Conservation (phyloP, 441 rosid species). For the Jatropha podagrica region DNA sequence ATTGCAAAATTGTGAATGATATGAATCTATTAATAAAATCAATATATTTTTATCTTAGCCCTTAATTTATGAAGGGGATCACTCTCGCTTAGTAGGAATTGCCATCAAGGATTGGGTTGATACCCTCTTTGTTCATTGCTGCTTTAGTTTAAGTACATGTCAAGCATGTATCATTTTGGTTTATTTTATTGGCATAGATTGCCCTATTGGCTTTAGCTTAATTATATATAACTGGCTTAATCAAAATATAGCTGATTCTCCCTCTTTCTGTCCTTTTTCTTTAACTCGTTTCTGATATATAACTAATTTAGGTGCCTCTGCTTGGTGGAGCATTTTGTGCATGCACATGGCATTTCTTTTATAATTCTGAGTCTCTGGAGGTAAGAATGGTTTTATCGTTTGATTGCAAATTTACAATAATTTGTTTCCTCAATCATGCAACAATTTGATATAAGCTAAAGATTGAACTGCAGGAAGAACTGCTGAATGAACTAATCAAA, state of each 20-base stretch:
- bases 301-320: constrained; percentile 64
- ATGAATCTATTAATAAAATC: neutral
- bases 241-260: neutral
- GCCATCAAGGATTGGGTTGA: neutral
- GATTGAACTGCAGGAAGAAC: neutral
- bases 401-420: neutral
- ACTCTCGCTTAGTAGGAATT: neutral
- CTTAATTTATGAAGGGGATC: neutral
- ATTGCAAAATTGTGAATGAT: neutral
- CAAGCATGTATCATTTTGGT: neutral
- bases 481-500: neutral
- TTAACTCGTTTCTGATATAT: constrained; percentile 8
- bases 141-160: neutral
- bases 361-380: constrained; percentile 87
- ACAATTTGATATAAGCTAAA: neutral
- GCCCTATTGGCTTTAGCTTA: neutral
- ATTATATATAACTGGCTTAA: neutral
- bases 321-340: constrained; percentile 98
- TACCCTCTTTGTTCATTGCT: neutral
- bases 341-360: constrained; percentile 97
- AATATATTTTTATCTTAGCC: neutral
- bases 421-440: neutral
- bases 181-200: neutral
- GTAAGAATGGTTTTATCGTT: constrained; percentile 34
- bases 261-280: neutral